Evolutionary conservation across 2,329 filamentous ascomycete species (phyloP).

Genomic region (Myriosclerotinia curreyana): DNA sequence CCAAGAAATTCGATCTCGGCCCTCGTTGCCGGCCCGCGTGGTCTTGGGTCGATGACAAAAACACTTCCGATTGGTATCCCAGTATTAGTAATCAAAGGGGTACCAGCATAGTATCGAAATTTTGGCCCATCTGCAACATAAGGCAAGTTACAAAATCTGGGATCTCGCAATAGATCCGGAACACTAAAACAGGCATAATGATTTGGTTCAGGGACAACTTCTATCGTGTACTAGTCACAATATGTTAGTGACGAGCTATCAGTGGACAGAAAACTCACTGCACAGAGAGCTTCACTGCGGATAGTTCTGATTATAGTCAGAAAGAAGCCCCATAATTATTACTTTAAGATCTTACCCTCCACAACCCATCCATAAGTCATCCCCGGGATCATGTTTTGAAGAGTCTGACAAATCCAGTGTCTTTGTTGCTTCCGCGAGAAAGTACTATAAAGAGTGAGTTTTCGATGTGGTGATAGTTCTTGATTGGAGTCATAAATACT

Average conservation of each 20-base stretch:
- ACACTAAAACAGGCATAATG: conserved; percentile 26
- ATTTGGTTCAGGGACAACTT: conserved; percentile 16
- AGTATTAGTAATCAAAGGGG: conserved; percentile 21
- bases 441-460: conserved; percentile 40
- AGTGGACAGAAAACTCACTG: conserved; percentile 9
- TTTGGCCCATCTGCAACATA: conserved; percentile 24
- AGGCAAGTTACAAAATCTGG: conserved; percentile 23
- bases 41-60: conserved; percentile 54
- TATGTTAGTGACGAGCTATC: neutral
- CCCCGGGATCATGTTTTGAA: conserved; percentile 21
- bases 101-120: conserved; percentile 27
- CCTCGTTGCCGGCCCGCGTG: conserved; percentile 45
- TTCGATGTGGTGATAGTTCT: neutral
- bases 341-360: conserved; percentile 14
- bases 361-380: conserved; percentile 25
- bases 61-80: conserved; percentile 51
- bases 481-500: conserved; percentile 16
- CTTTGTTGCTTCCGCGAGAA: conserved; percentile 49
- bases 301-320: conserved; percentile 20
- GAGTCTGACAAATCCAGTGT: conserved; percentile 38
- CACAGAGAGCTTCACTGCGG: conserved; percentile 22
- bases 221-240: conserved; percentile 22
- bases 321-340: neutral
- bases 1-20: conserved; percentile 53
- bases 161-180: conserved; percentile 22